A percentile compares a stretch with the other conserved stretches of the same genome.
Evolutionary conservation across 805 yeast species (phyloP).

Genomic region (Monosporozyma solicola): DNA sequence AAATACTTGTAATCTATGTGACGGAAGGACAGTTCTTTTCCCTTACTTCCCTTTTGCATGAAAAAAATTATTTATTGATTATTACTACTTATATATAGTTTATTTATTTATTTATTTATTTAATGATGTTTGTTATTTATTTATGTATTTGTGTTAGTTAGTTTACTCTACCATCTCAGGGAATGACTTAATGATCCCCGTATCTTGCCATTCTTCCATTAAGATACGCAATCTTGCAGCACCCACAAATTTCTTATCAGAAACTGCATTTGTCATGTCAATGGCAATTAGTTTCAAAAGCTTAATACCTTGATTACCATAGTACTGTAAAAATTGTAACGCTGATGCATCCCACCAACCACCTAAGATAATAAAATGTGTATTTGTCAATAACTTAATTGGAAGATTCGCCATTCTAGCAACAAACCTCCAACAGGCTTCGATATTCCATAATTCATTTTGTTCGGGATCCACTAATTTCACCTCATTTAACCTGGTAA

Average conservation of each 20-base stretch:
- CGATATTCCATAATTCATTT: slow-evolving; percentile 26
- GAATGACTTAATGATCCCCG: slow-evolving; percentile 37
- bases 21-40: neutral
- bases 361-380: slow-evolving; percentile 62
- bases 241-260: slow-evolving; percentile 53
- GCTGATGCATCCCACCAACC: slow-evolving; percentile 93
- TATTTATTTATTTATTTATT: slow-evolving; percentile 2
- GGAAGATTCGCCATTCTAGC: slow-evolving; percentile 62
- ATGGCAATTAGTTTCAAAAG: slow-evolving; percentile 39
- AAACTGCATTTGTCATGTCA: slow-evolving; percentile 46
- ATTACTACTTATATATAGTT: neutral
- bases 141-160: neutral
- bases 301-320: slow-evolving; percentile 65
- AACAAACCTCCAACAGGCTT: slow-evolving; percentile 54
- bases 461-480: neutral
- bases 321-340: slow-evolving; percentile 41
- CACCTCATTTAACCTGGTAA: slow-evolving; percentile 40
- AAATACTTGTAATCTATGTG: neutral
- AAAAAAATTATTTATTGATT: neutral
- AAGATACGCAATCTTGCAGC: slow-evolving; percentile 68
- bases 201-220: slow-evolving; percentile 66
- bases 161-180: slow-evolving; percentile 28
- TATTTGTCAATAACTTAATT: slow-evolving; percentile 42
- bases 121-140: neutral
- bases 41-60: slow-evolving; percentile 15